Base-by-base conservation (phyloP, 257 asterid genomes). In the Verbena officinalis region DNA sequence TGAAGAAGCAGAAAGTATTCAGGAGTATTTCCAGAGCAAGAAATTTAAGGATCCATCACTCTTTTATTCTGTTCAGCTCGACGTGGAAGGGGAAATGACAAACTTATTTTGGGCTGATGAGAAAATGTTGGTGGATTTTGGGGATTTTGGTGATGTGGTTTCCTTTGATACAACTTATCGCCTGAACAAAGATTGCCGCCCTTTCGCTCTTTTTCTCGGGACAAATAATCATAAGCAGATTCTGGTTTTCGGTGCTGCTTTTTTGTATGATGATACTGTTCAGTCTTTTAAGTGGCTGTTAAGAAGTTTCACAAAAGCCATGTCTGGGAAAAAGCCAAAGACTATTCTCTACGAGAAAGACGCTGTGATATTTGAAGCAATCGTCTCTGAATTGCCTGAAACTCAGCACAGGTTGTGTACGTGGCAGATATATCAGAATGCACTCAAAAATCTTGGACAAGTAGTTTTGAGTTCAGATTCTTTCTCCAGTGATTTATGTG, bases 91-190 rank as follows among this genome's bases (percentile, higher is more conserved):
- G 53, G 72, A 73, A 74, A 62, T 82, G 78, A 78, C 83, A 36
- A 82, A 80, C 67, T 75, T 85, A 66, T 70, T 82, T 20, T 82
- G 92, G 92, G 89, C 85, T 24, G 92, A 85, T 48, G 88, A 75
- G 71, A 80, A 76, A 71, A 82, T 85, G 92, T 14, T 71, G 72
- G 72, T 30, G 42, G 85, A 82, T 79, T 82, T 75, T 42, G 71
- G 75, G 54, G 83, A 77, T 77, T 84, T 84, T 36, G 90, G 90
- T 2, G 87, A 83, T 9, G 87, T 83, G 30, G 78, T 83, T 75
- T 81, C 83, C 66, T 76, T 80, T 43, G 87, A 83, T 69, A 78
- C 83, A 13, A 76, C 81, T 11, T 75, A 40, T 33, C 73, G 70
- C 48, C 72, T 71, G 7, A 76, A 75, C 81, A 72, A 60, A 71